Conservation (phyloP, 2,329 filamentous ascomycete species). For the Sphaerulina vaccinii region DNA sequence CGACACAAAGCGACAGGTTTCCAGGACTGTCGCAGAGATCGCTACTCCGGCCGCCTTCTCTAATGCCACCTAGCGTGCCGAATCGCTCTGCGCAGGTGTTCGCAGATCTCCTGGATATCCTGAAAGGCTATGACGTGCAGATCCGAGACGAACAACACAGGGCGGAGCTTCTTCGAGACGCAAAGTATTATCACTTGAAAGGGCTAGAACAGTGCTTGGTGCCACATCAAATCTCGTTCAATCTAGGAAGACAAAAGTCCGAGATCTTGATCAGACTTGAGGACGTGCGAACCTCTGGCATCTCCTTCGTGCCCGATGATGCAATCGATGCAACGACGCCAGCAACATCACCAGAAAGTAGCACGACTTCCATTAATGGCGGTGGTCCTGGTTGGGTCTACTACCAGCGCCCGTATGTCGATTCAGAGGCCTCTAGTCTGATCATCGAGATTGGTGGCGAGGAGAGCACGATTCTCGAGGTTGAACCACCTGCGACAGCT, state of each 20-base stretch:
- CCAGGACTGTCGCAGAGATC: slow-evolving; percentile 77
- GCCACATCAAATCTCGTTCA: slow-evolving; percentile 72
- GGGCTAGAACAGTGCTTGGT: slow-evolving; percentile 86
- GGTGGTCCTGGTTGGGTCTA: slow-evolving; percentile 59
- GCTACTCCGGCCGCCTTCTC: slow-evolving; percentile 81
- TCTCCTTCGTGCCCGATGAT: slow-evolving; percentile 61
- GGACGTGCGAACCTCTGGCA: slow-evolving; percentile 84
- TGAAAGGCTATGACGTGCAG: slow-evolving; percentile 78
- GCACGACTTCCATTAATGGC: slow-evolving; percentile 12
- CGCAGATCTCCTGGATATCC: slow-evolving; percentile 73
- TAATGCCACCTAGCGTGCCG: slow-evolving; percentile 77
- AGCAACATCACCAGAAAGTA: slow-evolving; percentile 27
- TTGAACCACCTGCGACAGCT: slow-evolving; percentile 11
- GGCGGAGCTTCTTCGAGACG: slow-evolving; percentile 74
- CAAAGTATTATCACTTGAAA: slow-evolving; percentile 89
- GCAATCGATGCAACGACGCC: not conserved
- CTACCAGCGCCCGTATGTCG: slow-evolving; percentile 84
- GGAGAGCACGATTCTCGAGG: slow-evolving; percentile 42
- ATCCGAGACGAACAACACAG: slow-evolving; percentile 77
- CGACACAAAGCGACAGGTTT: slow-evolving; percentile 74
- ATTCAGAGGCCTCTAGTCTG: slow-evolving; percentile 69
- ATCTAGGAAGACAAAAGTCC: slow-evolving; percentile 63
- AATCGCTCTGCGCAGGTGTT: slow-evolving; percentile 82
- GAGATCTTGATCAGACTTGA: slow-evolving; percentile 81
- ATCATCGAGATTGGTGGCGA: slow-evolving; percentile 77